A percentile compares a stretch with the other conserved stretches of the same genome.
Evolutionary conservation across 345 rosid species (phyloP).

Genomic region (Rhodamnia argentea): DNA sequence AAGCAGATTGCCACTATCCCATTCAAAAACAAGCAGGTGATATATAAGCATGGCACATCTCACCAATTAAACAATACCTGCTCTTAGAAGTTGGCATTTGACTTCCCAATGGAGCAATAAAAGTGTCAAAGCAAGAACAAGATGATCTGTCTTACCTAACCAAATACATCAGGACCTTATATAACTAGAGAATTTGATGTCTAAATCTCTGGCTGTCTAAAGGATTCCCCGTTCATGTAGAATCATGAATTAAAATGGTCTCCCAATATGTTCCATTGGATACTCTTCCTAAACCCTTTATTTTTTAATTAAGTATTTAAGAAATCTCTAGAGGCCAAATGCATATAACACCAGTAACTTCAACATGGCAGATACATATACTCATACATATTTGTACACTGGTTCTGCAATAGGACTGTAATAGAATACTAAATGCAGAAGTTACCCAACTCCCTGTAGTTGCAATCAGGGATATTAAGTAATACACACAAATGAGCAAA

Average conservation of each 20-base stretch:
- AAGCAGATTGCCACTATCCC: neutral
- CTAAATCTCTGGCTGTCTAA: neutral
- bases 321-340: neutral
- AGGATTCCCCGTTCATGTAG: neutral
- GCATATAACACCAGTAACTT: neutral
- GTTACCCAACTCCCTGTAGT: neutral
- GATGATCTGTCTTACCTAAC: neutral
- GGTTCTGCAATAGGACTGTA: neutral
- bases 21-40: neutral
- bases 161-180: neutral
- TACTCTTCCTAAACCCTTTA: neutral
- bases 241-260: neutral
- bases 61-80: neutral
- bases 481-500: neutral
- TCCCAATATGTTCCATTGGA: neutral
- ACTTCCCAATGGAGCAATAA: neutral
- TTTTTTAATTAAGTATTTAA: neutral
- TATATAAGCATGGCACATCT: neutral
- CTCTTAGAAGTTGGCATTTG: neutral
- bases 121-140: neutral
- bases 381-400: neutral
- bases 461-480: neutral
- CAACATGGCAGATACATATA: neutral
- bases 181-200: neutral
- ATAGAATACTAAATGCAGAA: neutral